Evolutionary conservation across 371 early-diverging fungal species (phyloP).

Genomic region (Mucor lusitanicus): DNA sequence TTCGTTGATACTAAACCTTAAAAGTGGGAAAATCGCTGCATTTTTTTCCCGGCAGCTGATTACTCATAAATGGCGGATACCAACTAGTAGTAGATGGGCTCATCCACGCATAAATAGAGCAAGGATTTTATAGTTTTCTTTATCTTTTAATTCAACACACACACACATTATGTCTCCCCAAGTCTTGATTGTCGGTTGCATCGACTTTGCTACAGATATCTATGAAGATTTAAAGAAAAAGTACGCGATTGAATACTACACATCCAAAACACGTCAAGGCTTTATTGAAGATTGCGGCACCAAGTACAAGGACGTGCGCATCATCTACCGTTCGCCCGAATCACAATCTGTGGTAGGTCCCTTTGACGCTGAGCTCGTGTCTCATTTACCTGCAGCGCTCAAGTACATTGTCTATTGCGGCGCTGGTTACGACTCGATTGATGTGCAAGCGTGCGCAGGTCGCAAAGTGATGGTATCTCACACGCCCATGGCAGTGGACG

Average conservation of each 20-base stretch:
- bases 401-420: slow-evolving; percentile 38
- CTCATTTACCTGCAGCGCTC: slow-evolving; percentile 27
- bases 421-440: slow-evolving; percentile 47
- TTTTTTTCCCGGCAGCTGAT: background rate
- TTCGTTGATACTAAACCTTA: background rate
- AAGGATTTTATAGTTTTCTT: background rate
- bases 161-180: slow-evolving; percentile 5
- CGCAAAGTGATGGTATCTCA: slow-evolving; percentile 41
- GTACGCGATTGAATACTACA: slow-evolving; percentile 27
- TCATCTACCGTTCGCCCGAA: slow-evolving; percentile 30
- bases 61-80: background rate
- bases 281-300: slow-evolving; percentile 41
- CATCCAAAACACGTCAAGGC: slow-evolving; percentile 32
- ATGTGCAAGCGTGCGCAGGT: slow-evolving; percentile 39
- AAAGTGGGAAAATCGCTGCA: background rate
- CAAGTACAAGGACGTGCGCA: slow-evolving; percentile 35
- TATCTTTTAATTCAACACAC: background rate
- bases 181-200: slow-evolving; percentile 38
- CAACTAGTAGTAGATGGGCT: background rate
- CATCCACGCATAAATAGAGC: background rate
- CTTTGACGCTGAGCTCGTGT: slow-evolving; percentile 40
- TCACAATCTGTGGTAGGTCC: slow-evolving; percentile 24
- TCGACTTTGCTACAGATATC: slow-evolving; percentile 34
- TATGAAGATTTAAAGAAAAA: slow-evolving; percentile 22
- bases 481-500: slow-evolving; percentile 48